phyloP scores from a whole-genome alignment of 257 asterid genomes.

The Solanum piurae region DNA sequence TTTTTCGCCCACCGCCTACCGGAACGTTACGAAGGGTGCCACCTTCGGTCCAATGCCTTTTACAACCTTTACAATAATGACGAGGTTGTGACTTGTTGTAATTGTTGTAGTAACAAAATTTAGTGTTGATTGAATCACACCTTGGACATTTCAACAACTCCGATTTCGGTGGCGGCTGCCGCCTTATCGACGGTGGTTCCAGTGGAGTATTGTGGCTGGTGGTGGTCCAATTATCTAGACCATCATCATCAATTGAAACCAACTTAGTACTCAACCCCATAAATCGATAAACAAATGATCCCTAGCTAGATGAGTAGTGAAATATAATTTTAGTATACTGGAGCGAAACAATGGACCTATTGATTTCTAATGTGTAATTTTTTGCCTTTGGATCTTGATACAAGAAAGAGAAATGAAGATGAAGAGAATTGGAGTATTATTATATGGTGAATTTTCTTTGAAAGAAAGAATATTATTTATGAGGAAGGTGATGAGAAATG shows the following conservation, averaged over 20 bases:
- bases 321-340: background rate
- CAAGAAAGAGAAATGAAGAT: conserved; percentile 1
- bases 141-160: conserved; percentile 58
- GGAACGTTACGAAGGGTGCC: conserved; percentile 74
- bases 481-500: conserved; percentile 37
- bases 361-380: background rate
- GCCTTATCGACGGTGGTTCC: conserved; percentile 14
- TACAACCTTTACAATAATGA: conserved; percentile 66
- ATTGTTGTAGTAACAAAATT: conserved; percentile 76
- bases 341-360: background rate
- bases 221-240: conserved; percentile 5
- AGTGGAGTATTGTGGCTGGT: background rate
- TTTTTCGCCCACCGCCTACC: conserved; percentile 63
- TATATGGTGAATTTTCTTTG: background rate
- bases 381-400: conserved; percentile 7
- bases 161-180: conserved; percentile 11
- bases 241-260: conserved; percentile 14
- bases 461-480: background rate
- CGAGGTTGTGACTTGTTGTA: conserved; percentile 71
- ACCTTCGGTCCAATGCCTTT: conserved; percentile 78
- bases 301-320: background rate
- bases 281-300: background rate
- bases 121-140: conserved; percentile 45
- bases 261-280: conserved; percentile 30
- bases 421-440: conserved; percentile 9